Percentiles rank a stretch among this genome's conserved stretches.
phyloP scores from a whole-genome alignment of 148 eudicot genomes.

The Persicaria maculosa region DNA sequence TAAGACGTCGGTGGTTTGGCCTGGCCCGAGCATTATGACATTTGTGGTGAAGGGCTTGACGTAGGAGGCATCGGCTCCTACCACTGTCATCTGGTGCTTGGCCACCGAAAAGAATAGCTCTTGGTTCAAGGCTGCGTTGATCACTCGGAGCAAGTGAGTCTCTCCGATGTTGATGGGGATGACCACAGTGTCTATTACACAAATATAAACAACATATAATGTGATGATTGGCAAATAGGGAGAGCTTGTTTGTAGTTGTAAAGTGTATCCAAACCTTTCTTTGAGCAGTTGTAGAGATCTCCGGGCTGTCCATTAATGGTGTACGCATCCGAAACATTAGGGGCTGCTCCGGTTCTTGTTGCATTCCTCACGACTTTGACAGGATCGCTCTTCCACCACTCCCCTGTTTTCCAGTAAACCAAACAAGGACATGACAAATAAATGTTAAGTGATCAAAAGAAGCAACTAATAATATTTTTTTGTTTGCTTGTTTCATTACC shows the following conservation, averaged over 20 bases:
- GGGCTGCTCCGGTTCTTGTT: conserved; percentile 7
- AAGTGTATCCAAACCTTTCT: background rate
- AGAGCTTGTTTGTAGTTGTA: too few species aligned
- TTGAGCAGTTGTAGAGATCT: conserved; percentile 11
- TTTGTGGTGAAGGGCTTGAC: conserved; percentile 22
- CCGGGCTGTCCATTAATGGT: conserved; percentile 14
- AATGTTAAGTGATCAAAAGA: too few species aligned
- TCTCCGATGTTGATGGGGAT: conserved; percentile 6
- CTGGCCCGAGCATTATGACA: conserved; percentile 22
- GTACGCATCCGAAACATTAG: conserved; percentile 6
- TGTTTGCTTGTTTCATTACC: conserved; percentile 1
- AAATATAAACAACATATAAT: background rate
- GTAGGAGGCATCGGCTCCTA: conserved; percentile 25
- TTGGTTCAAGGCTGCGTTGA: conserved; percentile 17
- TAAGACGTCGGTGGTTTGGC: conserved; percentile 27
- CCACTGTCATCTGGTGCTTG: conserved; percentile 20
- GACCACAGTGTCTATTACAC: conserved; percentile 1
- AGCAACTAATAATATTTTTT: too few species aligned
- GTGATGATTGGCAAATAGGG: too few species aligned
- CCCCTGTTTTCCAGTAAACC: conserved; percentile 6
- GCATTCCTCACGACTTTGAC: background rate
- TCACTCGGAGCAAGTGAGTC: conserved; percentile 14
- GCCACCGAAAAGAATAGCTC: conserved; percentile 30
- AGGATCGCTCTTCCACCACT: conserved; percentile 1
- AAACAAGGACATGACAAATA: too few species aligned